A percentile compares a stretch with the other conserved stretches of the same genome.
Evolutionary conservation across 306 rosid species (phyloP).

Genomic region (Vigna hirtella): DNA sequence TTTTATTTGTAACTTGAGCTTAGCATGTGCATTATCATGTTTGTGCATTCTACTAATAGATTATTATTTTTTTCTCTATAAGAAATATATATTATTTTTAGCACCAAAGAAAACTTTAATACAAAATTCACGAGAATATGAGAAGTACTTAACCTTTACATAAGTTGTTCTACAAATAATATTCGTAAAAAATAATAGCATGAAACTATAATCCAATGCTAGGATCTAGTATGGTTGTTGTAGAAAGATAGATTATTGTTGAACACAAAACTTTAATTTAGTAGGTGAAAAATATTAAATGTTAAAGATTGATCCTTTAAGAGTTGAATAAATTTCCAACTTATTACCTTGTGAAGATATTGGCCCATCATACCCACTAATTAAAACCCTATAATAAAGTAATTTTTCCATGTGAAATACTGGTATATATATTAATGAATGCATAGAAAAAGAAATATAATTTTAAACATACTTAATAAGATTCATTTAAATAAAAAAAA

Average conservation of each 20-base stretch:
- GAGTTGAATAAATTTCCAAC: constrained; percentile 1
- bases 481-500: neutral
- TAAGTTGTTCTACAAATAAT: neutral
- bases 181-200: neutral
- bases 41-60: neutral
- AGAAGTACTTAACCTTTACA: neutral
- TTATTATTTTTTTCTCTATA: no score
- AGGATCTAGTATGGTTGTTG: neutral
- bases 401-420: neutral
- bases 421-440: neutral
- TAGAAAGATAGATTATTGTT: neutral
- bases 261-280: neutral
- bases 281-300: neutral
- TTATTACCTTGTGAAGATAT: neutral
- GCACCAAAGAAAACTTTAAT: neutral
- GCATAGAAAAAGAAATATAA: neutral
- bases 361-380: neutral
- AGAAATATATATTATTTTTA: no score
- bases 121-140: neutral
- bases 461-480: neutral
- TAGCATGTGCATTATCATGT: constrained; percentile 33
- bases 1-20: neutral
- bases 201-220: neutral
- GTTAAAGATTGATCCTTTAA: neutral
- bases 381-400: neutral